Percentiles rank a stretch among this genome's conserved stretches.
Evolutionary conservation across 2,329 filamentous ascomycete species (phyloP).

Genomic region (Curvularia verruculosa): DNA sequence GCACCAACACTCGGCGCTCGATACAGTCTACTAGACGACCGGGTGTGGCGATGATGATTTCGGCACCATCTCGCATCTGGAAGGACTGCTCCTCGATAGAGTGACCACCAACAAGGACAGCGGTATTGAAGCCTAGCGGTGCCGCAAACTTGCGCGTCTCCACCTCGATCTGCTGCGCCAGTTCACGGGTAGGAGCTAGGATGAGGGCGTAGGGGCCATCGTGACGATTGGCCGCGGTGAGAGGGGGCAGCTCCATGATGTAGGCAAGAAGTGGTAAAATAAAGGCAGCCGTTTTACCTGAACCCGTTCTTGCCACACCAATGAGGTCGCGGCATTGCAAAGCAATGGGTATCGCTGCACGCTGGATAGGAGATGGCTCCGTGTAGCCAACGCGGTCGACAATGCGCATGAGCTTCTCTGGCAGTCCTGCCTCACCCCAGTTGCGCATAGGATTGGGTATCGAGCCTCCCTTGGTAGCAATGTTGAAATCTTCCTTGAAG

Average conservation of each 20-base stretch:
- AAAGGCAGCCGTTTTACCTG: slow-evolving; percentile 97
- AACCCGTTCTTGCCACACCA: slow-evolving; percentile 96
- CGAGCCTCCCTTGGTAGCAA: slow-evolving; percentile 86
- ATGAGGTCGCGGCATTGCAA: slow-evolving; percentile 94
- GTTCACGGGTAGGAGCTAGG: slow-evolving; percentile 91
- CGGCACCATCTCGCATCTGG: slow-evolving; percentile 86
- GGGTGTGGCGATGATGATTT: slow-evolving; percentile 98
- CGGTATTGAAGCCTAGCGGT: slow-evolving; percentile 90
- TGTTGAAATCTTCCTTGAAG: slow-evolving; percentile 99
- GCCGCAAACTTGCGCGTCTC: slow-evolving; percentile 92
- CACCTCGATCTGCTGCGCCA: slow-evolving; percentile 95
- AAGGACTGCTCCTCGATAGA: slow-evolving; percentile 92
- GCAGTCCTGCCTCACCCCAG: slow-evolving; percentile 85
- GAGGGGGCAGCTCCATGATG: slow-evolving; percentile 84
- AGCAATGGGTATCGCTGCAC: slow-evolving; percentile 94
- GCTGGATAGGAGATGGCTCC: slow-evolving; percentile 89
- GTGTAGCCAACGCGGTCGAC: slow-evolving; percentile 86
- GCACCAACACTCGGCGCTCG: slow-evolving; percentile 86
- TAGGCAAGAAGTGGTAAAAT: slow-evolving; percentile 90
- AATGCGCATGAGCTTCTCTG: slow-evolving; percentile 77
- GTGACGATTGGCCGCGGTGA: slow-evolving; percentile 85
- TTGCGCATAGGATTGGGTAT: slow-evolving; percentile 96
- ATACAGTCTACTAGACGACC: slow-evolving; percentile 97
- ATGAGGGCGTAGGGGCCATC: slow-evolving; percentile 98
- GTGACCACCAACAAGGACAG: slow-evolving; percentile 98